phyloP scores from a whole-genome alignment of 257 asterid species.

The Fraxinus americana region DNA sequence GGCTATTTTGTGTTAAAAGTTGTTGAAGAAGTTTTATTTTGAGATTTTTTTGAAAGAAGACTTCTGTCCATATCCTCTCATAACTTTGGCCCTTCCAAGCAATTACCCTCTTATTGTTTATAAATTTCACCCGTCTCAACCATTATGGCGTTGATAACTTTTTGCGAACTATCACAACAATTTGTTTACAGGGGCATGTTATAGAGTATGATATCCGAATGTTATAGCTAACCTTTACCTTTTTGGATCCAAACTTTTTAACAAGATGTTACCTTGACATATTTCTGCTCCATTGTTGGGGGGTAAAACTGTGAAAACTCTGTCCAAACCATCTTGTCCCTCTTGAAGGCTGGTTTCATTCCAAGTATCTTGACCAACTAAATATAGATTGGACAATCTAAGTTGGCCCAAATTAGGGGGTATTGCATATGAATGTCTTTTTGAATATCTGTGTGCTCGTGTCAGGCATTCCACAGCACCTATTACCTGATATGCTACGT shows the following conservation, averaged over 20 bases:
- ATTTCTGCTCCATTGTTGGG: neutral
- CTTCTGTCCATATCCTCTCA: neutral
- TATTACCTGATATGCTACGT: slow-evolving; percentile 5
- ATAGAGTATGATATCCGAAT: neutral
- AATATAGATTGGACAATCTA: neutral
- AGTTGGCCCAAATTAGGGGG: neutral
- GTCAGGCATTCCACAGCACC: neutral
- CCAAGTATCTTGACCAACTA: slow-evolving; percentile 1
- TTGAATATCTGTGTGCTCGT: neutral
- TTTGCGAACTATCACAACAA: neutral
- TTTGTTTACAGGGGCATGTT: neutral
- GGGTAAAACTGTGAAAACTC: neutral
- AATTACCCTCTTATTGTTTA: neutral
- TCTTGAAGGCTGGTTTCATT: neutral
- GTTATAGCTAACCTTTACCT: too few relatives aligned
- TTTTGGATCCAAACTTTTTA: too few relatives aligned
- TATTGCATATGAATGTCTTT: neutral
- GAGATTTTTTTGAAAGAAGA: neutral
- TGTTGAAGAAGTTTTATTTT: neutral
- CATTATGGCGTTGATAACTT: neutral
- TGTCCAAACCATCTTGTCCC: neutral
- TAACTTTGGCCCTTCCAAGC: neutral
- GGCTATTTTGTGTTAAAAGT: neutral
- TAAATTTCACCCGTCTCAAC: neutral
- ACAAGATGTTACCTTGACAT: neutral